A percentile compares a stretch with the other conserved stretches of the same genome.
Conservation (phyloP, 2,329 filamentous ascomycete species). For the Celoporthe dispersa region DNA sequence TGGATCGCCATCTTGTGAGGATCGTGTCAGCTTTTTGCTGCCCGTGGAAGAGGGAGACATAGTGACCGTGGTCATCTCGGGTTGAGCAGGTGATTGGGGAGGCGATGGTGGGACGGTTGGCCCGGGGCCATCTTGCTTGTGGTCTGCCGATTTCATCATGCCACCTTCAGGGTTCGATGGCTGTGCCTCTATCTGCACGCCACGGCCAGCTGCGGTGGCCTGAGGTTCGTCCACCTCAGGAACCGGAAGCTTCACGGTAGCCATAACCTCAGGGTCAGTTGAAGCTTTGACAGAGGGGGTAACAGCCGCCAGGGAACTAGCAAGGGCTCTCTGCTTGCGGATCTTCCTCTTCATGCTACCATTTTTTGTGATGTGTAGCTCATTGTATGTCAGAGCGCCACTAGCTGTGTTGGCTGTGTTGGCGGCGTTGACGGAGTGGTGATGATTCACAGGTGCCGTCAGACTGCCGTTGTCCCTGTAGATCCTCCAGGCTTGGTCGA, state of each 20-base stretch:
- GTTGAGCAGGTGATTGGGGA: background rate
- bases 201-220: background rate
- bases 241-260: background rate
- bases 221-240: background rate
- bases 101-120: background rate
- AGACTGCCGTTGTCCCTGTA: constrained; percentile 16
- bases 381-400: background rate
- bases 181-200: too few relatives aligned
- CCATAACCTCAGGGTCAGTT: background rate
- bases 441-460: background rate
- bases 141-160: background rate
- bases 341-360: constrained; percentile 24
- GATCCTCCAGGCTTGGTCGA: constrained; percentile 18
- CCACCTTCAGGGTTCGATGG: background rate
- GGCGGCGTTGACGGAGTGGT: background rate
- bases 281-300: background rate
- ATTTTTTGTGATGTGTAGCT: constrained; percentile 3
- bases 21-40: background rate
- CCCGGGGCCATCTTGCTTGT: background rate
- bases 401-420: background rate
- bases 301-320: background rate
- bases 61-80: background rate
- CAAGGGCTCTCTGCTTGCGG: constrained; percentile 18
- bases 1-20: background rate
- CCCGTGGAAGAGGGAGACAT: background rate